A percentile compares a stretch with the other conserved stretches of the same genome.
phyloP scores from a whole-genome alignment of 2,329 filamentous ascomycete species.

The Cryphonectria nitschkei region DNA sequence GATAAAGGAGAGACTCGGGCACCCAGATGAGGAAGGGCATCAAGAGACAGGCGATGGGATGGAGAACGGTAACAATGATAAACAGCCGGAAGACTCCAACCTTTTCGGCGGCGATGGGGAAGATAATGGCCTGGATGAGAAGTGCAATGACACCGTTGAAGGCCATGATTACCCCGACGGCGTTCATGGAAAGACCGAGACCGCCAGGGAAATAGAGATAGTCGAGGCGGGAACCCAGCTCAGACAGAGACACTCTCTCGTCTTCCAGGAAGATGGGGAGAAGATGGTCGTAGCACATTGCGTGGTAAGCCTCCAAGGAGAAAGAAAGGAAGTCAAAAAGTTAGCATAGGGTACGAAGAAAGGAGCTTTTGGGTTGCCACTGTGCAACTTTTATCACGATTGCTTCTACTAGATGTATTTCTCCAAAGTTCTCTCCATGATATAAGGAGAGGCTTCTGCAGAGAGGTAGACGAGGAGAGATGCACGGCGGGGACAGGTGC shows the following conservation, averaged over 20 bases:
- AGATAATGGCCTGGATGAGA: conserved; percentile 62
- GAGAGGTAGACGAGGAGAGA: background rate
- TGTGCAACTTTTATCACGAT: background rate
- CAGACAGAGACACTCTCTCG: conserved; percentile 46
- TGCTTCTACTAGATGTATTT: background rate
- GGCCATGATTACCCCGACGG: conserved; percentile 59
- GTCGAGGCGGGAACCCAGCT: conserved; percentile 39
- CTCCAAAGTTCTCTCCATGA: background rate
- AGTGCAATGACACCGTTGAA: conserved; percentile 56
- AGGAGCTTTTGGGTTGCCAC: background rate
- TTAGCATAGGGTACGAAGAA: conserved; percentile 7
- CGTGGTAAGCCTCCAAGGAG: conserved; percentile 70
- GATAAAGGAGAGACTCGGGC: conserved; percentile 53
- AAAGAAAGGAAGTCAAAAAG: background rate
- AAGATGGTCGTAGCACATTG: conserved; percentile 92
- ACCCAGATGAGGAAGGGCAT: conserved; percentile 62
- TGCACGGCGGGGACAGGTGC: background rate
- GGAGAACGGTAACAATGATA: conserved; percentile 60
- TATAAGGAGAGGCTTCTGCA: background rate
- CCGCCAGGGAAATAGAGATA: conserved; percentile 64
- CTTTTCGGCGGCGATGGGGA: conserved; percentile 61
- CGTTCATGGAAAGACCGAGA: conserved; percentile 63
- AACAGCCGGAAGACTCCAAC: conserved; percentile 65
- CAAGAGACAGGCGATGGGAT: conserved; percentile 63
- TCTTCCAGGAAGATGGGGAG: conserved; percentile 94